A percentile compares a stretch with the other conserved stretches of the same genome.
Conservation (phyloP, 371 early-diverging fungal genomes). For the Umbelopsis sp. region DNA sequence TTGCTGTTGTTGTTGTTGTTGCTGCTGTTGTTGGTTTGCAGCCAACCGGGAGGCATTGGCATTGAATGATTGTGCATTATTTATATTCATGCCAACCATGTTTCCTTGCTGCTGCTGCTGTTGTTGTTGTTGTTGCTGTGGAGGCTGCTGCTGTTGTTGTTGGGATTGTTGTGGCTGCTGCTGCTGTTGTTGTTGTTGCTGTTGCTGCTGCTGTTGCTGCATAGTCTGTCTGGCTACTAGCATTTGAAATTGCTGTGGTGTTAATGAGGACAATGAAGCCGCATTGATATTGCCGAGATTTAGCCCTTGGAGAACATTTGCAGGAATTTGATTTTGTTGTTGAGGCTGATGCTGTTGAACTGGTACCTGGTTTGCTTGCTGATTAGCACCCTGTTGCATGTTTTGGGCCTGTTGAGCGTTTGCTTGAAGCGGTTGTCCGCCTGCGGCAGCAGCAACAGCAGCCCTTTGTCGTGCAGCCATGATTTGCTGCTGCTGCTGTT, state of each 20-base stretch:
- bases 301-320: slow-evolving; percentile 23
- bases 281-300: slow-evolving; percentile 7
- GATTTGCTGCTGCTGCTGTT: slow-evolving; percentile 24
- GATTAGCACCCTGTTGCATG: slow-evolving; percentile 7
- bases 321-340: slow-evolving; percentile 33
- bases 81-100: not conserved
- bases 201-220: slow-evolving; percentile 37
- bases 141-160: slow-evolving; percentile 29
- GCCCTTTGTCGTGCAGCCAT: slow-evolving; percentile 23
- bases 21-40: slow-evolving; percentile 21
- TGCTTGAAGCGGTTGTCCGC: slow-evolving; percentile 25
- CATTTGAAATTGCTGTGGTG: slow-evolving; percentile 9
- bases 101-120: slow-evolving; percentile 25
- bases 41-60: not conserved
- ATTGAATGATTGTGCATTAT: not conserved
- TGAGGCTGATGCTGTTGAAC: slow-evolving; percentile 31
- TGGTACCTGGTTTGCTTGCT: slow-evolving; percentile 20
- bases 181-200: slow-evolving; percentile 30
- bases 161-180: slow-evolving; percentile 22
- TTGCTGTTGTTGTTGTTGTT: slow-evolving; percentile 21
- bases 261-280: slow-evolving; percentile 3
- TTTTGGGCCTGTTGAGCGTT: slow-evolving; percentile 16
- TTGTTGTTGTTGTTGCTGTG: slow-evolving; percentile 27
- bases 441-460: slow-evolving; percentile 32
- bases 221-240: not conserved